Evolutionary conservation across 306 rosid species (phyloP).

Genomic region (Prunus armeniaca): DNA sequence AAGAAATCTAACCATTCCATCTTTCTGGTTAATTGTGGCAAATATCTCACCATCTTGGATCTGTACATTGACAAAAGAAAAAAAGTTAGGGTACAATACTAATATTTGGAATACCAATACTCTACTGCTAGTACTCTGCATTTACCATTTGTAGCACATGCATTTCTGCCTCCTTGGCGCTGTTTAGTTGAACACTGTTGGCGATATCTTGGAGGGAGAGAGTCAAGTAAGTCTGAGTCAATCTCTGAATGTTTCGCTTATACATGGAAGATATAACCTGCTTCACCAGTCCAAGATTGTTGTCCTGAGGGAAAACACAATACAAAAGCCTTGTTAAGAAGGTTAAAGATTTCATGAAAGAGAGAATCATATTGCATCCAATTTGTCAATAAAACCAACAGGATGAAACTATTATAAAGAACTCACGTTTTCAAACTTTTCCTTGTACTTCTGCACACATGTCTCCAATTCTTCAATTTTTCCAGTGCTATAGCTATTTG

Average conservation of each 20-base stretch:
- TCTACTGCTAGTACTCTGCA: neutral
- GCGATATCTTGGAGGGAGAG: slow-evolving; percentile 93
- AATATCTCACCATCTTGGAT: slow-evolving; percentile 83
- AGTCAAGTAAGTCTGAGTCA: slow-evolving; percentile 84
- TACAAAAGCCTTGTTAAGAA: neutral
- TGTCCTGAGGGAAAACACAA: slow-evolving; percentile 48
- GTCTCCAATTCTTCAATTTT: slow-evolving; percentile 50
- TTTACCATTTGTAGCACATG: slow-evolving; percentile 90
- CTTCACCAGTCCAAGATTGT: slow-evolving; percentile 78
- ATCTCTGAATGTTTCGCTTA: slow-evolving; percentile 82
- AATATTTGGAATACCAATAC: neutral
- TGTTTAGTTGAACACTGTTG: slow-evolving; percentile 61
- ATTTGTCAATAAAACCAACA: neutral
- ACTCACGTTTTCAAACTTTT: slow-evolving; percentile 62
- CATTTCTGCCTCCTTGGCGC: slow-evolving; percentile 84
- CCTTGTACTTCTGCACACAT: slow-evolving; percentile 39
- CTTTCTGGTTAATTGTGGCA: slow-evolving; percentile 79
- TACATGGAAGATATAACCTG: slow-evolving; percentile 71
- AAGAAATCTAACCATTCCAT: slow-evolving; percentile 91
- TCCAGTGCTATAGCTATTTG: slow-evolving; percentile 46
- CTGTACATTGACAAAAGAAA: slow-evolving; percentile 33
- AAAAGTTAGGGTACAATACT: slow-evolving; percentile 1
- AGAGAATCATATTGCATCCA: neutral
- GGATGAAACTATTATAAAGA: slow-evolving; percentile 1
- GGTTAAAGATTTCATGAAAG: neutral